Evolutionary conservation across 306 rosid genomes (phyloP).

Genomic region (Glycine soja): DNA sequence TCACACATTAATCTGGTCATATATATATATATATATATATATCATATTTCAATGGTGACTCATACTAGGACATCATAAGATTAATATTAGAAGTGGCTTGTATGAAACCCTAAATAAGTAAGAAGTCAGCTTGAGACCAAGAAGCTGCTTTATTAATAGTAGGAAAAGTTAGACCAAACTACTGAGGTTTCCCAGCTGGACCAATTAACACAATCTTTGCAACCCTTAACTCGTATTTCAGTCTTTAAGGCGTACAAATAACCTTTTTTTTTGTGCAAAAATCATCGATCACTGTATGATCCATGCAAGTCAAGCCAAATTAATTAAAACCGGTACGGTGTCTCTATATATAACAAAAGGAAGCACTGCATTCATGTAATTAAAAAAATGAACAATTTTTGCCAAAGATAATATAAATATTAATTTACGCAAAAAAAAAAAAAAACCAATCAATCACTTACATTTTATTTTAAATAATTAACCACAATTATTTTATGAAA

Average conservation of each 20-base stretch:
- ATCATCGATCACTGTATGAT: background rate
- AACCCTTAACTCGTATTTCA: background rate
- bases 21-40: background rate
- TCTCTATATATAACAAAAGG: background rate
- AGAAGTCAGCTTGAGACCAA: conserved; percentile 32
- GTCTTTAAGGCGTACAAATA: background rate
- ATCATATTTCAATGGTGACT: conserved; percentile 24
- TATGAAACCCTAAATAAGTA: conserved; percentile 41
- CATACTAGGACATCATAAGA: background rate
- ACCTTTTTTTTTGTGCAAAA: background rate
- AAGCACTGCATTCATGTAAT: background rate
- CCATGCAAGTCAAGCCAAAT: background rate
- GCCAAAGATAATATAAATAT: background rate
- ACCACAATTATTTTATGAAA: conserved; percentile 15
- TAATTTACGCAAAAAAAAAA: background rate
- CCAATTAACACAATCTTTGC: background rate
- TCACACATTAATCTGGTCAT: background rate
- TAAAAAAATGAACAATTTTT: too few relatives aligned
- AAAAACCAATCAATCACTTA: background rate
- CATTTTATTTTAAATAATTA: background rate
- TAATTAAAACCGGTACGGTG: background rate
- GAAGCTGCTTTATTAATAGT: background rate
- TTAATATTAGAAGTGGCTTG: conserved; percentile 3
- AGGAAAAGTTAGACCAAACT: conserved; percentile 45
- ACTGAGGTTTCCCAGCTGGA: background rate